phyloP scores from a whole-genome alignment of 2,329 filamentous ascomycete species.

The Curvularia sp. region DNA sequence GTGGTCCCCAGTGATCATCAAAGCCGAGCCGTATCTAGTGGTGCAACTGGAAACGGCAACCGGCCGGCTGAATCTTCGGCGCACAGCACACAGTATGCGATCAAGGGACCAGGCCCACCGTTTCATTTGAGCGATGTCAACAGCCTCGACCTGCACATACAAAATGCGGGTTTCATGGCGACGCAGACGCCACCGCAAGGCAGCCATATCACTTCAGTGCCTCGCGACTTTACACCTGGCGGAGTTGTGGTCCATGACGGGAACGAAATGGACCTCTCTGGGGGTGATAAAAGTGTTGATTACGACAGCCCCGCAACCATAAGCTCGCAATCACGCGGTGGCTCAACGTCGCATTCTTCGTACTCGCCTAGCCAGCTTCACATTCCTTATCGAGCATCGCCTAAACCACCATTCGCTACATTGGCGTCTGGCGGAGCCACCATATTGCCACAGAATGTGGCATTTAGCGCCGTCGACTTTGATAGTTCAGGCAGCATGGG shows the following conservation, averaged over 20 bases:
- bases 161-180: conserved; percentile 23
- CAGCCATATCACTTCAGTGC: conserved; percentile 4
- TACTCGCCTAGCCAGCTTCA: conserved; percentile 43
- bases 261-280: conserved; percentile 49
- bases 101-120: conserved; percentile 26
- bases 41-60: conserved; percentile 35
- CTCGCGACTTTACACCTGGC: conserved; percentile 14
- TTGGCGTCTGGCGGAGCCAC: conserved; percentile 8
- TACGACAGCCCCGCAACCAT: conserved; percentile 45
- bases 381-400: conserved; percentile 42
- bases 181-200: conserved; percentile 9
- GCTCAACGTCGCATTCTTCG: conserved; percentile 46
- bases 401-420: conserved; percentile 20
- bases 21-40: conserved; percentile 31
- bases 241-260: conserved; percentile 28
- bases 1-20: conserved; percentile 47
- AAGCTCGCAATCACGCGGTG: conserved; percentile 40
- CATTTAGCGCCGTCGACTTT: conserved; percentile 15
- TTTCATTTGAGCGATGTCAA: conserved; percentile 33
- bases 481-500: conserved; percentile 11
- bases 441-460: conserved; percentile 9
- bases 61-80: neutral
- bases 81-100: conserved; percentile 20
- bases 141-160: conserved; percentile 34
- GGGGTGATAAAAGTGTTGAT: conserved; percentile 35